Percentiles rank a stretch among this genome's conserved stretches.
These are phyloP conservation scores for Amaranthus palmeri DNA, from an alignment of 148 eudicot genomes.

Conservation along the genomic window DNA sequence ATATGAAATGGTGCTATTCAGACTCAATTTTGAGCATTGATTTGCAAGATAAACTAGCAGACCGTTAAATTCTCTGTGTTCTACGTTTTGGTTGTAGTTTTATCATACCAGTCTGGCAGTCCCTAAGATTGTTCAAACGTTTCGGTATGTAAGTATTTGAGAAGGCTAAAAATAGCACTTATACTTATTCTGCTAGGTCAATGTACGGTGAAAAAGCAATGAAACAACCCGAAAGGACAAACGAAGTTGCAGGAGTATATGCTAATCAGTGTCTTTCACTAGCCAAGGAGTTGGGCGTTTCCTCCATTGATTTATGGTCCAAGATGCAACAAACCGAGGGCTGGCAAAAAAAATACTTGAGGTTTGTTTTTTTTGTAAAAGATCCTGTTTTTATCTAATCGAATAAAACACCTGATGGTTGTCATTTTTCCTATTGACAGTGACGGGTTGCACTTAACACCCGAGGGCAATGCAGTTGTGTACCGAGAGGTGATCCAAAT, in stretches of 20 bases:
- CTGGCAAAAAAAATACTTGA: conserved; percentile 76
- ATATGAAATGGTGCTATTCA: too few species aligned
- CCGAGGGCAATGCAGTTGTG: conserved; percentile 75
- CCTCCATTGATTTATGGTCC: conserved; percentile 77
- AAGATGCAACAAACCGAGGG: conserved; percentile 86
- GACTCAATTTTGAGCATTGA: too few species aligned
- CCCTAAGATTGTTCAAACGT: not conserved
- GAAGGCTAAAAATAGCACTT: not conserved
- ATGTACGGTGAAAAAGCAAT: conserved; percentile 68
- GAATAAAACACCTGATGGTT: not conserved
- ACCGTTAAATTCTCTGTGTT: too few species aligned
- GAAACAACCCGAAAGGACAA: conserved; percentile 77
- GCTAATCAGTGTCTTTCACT: conserved; percentile 58
- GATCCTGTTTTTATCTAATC: not conserved
- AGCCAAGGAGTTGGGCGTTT: conserved; percentile 64
- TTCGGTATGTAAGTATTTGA: not conserved
- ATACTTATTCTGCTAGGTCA: conserved; percentile 44
- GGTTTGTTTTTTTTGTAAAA: conserved; percentile 36
- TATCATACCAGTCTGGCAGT: not conserved
- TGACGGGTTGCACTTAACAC: conserved; percentile 84
- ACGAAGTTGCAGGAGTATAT: conserved; percentile 62
- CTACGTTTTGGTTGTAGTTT: not conserved
- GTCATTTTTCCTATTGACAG: conserved; percentile 32
- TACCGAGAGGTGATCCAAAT: conserved; percentile 57
- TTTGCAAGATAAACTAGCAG: too few species aligned